Base-by-base conservation (phyloP, 495 filamentous ascomycete species). In the Aspergillus affinis region DNA sequence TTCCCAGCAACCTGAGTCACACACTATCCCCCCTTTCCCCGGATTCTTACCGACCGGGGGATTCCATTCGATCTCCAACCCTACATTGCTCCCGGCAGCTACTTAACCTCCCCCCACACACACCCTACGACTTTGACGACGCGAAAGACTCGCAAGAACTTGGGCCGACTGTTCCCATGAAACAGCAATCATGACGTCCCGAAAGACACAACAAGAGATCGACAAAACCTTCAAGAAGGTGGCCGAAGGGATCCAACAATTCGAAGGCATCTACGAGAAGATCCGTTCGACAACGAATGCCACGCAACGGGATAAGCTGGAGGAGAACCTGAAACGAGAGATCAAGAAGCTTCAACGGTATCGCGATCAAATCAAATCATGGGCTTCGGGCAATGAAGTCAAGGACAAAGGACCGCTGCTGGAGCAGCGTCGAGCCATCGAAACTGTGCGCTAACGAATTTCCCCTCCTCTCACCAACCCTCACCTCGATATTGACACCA, bases 211-310 rank as follows among this genome's bases (percentile, higher is more conserved):
- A 71, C 92, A 97, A 75, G 93, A 97, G 75, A 92, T 97, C 70
- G 94, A 98, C 60, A 94, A 94, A 79, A 94, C 90, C 83, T 98
- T 97, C 86, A 98, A 98, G 78, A 93, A 93, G 78, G 91, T 97
- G 62, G 80, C 82, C 44, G 92, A 97, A 79, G 94, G 94, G 17
- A 92, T 98, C n/a, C 78, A 86, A 54, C 87, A 90, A 51, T 98
- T 98, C 71, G 92, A 98, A 67, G 79, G 80, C 66, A 96, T 96
- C 58, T 92, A 96, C 77, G 95, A 98, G 62, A 98, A 98, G 83
- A 93, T 98, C 61, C 86, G 90, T 62, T 85, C 91, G 62, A 88
- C 91, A 9, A 89, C 86, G 52, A 98, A 98, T 75, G 82, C 89
- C 58, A 91, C 95, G 36, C 94, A 98, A 75, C 96, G 96, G 71